phyloP scores from a whole-genome alignment of 345 rosid genomes.

The Trapa incisa region DNA sequence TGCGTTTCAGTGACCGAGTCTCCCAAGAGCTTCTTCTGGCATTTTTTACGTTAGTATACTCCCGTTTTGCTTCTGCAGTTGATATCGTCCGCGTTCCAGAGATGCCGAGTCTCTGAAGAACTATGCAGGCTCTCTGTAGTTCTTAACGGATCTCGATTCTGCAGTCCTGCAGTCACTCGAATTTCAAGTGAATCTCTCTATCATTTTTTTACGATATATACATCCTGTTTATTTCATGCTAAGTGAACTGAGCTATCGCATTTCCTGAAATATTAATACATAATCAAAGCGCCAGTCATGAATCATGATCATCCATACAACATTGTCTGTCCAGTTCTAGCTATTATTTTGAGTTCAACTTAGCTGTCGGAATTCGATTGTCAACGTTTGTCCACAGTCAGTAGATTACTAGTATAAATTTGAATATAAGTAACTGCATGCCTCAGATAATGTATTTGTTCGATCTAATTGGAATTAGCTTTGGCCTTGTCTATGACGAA shows the following conservation, averaged over 20 bases:
- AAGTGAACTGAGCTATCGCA: too few species aligned
- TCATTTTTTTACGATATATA: background rate
- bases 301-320: background rate
- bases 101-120: constrained; percentile 62
- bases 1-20: constrained; percentile 57
- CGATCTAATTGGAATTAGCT: background rate
- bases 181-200: constrained; percentile 41
- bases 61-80: constrained; percentile 31
- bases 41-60: background rate
- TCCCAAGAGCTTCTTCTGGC: constrained; percentile 27
- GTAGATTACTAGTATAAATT: background rate
- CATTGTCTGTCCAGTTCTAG: background rate
- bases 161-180: constrained; percentile 21
- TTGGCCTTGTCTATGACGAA: background rate
- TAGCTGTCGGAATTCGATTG: background rate
- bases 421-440: background rate
- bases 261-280: too few species aligned
- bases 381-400: background rate
- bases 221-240: background rate
- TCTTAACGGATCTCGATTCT: constrained; percentile 24
- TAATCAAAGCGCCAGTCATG: too few species aligned
- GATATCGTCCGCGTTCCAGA: constrained; percentile 52
- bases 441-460: background rate
- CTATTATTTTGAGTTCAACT: background rate
- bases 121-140: constrained; percentile 55